Percentiles rank a stretch among this genome's conserved stretches.
These are phyloP conservation scores for Pseudomonodictys pantanalensis DNA, from an alignment of 495 filamentous ascomycete genomes.

Conservation along the genomic window DNA sequence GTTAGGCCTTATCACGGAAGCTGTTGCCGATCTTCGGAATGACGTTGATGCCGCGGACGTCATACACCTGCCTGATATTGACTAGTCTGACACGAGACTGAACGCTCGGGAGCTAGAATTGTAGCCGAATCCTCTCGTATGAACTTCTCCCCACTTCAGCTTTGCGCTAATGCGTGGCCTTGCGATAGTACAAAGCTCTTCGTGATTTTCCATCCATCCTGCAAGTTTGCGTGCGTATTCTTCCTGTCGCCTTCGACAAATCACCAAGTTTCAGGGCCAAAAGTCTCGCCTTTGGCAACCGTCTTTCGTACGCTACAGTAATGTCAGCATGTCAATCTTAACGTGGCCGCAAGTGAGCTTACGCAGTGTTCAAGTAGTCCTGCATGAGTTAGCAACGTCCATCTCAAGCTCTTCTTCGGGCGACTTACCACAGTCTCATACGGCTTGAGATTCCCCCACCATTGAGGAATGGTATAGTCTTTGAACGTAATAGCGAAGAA, in stretches of 20 bases:
- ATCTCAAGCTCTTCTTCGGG: neutral
- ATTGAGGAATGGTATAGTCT: conserved; percentile 51
- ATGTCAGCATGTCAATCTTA: too few species aligned
- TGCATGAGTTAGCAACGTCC: neutral
- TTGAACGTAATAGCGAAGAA: conserved; percentile 65
- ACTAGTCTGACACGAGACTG: too few species aligned
- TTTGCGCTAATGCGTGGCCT: too few species aligned
- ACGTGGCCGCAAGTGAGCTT: too few species aligned
- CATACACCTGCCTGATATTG: neutral
- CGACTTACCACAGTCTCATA: conserved; percentile 44
- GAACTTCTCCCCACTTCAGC: too few species aligned
- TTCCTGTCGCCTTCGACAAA: too few species aligned
- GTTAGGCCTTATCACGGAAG: neutral
- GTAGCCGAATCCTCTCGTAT: too few species aligned
- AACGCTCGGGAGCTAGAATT: too few species aligned
- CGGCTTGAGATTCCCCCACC: conserved; percentile 63
- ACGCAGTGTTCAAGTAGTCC: conserved; percentile 43
- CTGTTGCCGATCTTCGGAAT: conserved; percentile 12
- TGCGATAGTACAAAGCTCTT: too few species aligned
- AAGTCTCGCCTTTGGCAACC: conserved; percentile 33
- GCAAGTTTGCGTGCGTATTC: too few species aligned
- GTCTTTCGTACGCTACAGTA: conserved; percentile 41
- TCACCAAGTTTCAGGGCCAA: conserved; percentile 32
- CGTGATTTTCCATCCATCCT: too few species aligned
- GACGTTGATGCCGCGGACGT: conserved; percentile 5